Percentiles rank a stretch among this genome's conserved stretches.
phyloP scores from a whole-genome alignment of 257 asterid genomes.

The Penstemon newberryi region DNA sequence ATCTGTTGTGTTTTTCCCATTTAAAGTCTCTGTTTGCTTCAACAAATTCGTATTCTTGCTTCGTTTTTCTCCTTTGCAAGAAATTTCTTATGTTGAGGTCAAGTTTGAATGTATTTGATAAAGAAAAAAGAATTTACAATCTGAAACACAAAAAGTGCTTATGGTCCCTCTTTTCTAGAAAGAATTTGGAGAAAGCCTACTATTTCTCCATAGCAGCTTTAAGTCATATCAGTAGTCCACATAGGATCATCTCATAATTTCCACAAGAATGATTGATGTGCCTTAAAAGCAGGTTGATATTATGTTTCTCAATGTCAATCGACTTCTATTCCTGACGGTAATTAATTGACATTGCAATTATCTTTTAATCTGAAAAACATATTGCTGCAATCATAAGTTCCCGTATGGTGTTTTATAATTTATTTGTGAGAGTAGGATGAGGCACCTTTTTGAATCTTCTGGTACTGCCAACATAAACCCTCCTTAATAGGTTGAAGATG shows the following conservation, averaged over 20 bases:
- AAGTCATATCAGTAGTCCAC: background rate
- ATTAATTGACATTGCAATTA: background rate
- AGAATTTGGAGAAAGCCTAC: background rate
- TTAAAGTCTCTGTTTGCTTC: background rate
- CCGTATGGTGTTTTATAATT: background rate
- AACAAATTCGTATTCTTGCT: background rate
- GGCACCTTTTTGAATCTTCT: slow-evolving; percentile 14
- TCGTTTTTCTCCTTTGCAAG: slow-evolving; percentile 1
- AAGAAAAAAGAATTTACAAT: background rate
- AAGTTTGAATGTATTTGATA: background rate
- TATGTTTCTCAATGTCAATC: background rate
- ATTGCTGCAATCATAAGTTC: background rate
- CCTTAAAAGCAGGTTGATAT: background rate
- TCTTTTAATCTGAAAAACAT: background rate
- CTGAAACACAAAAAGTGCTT: background rate
- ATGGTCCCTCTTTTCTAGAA: background rate
- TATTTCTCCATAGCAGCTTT: background rate
- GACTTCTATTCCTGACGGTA: background rate
- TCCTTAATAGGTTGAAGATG: background rate
- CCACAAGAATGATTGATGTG: background rate
- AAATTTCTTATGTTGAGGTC: background rate
- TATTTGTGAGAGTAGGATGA: background rate
- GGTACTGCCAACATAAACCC: background rate
- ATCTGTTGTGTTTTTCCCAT: background rate
- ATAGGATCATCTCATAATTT: background rate